A percentile compares a stretch with the other conserved stretches of the same genome.
These are phyloP conservation scores for Chytriomyces sp. DNA, from an alignment of 192 early-diverging fungal genomes.

Conservation along the genomic window DNA sequence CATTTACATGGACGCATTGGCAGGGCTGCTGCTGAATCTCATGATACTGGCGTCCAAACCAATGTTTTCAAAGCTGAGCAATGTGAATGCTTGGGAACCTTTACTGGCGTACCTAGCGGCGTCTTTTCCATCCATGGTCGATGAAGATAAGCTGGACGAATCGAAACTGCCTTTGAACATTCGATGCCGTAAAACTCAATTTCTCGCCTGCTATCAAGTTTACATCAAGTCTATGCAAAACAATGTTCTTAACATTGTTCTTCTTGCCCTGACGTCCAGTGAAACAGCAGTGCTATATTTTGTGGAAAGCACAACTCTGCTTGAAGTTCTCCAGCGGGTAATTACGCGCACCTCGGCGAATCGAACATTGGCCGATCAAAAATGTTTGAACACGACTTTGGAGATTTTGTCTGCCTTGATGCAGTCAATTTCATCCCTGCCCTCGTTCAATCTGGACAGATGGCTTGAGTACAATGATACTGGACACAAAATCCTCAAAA, in stretches of 20 bases:
- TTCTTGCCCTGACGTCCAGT: background rate
- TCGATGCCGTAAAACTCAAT: conserved; percentile 30
- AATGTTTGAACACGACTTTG: too few relatives aligned
- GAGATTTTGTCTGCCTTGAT: background rate
- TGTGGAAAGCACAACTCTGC: conserved; percentile 15
- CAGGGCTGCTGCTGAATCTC: conserved; percentile 43
- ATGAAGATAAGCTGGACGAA: background rate
- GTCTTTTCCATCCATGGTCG: background rate
- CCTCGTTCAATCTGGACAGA: conserved; percentile 4
- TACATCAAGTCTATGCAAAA: conserved; percentile 22
- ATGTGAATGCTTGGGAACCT: conserved; percentile 15
- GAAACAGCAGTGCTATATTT: background rate
- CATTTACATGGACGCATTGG: conserved; percentile 41
- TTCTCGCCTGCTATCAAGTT: conserved; percentile 21
- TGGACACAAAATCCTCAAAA: conserved; percentile 9
- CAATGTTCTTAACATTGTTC: conserved; percentile 18
- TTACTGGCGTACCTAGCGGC: conserved; percentile 26
- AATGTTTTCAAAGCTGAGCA: conserved; percentile 24
- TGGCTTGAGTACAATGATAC: conserved; percentile 13
- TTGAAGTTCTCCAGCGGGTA: conserved; percentile 5
- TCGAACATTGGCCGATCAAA: too few relatives aligned
- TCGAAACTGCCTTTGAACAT: background rate
- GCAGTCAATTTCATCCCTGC: background rate
- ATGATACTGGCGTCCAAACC: conserved; percentile 34
- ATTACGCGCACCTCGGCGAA: too few relatives aligned